Evolutionary conservation across 257 asterid genomes (phyloP), one percentile per base, ranked within the genome.

Genomic region (Lantana camara): DNA sequence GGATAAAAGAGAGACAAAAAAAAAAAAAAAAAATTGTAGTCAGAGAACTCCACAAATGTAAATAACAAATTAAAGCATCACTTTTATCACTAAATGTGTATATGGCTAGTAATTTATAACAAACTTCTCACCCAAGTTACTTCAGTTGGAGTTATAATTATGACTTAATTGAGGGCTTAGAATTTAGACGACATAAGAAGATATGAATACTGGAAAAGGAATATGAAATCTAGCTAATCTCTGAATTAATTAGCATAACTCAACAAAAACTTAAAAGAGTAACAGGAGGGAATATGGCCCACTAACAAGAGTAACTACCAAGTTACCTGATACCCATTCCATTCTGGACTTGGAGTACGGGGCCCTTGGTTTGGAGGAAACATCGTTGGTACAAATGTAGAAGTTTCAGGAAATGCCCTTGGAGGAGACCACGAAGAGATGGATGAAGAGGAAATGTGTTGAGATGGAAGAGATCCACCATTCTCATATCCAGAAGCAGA

Each of bases 261-360:
- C n/a, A n/a, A n/a, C n/a, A n/a, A n/a, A n/a, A n/a, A n/a, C n/a
- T 27, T 27, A 27, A 5, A 27, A 27, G 32, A 27, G 32, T 2
- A 27, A 27, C 2, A 21, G 15, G 3, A 49, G 55, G 30, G 0
- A 20, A 46, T 15, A 17, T 7, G 11, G 7, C 7, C 16, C 24
- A 17, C 52, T 46, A 10, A 2, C 19, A 46, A 44, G 45, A 56
- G 40, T 50, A 75, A 57, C n/a, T n/a, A n/a, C n/a, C 14, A 63
- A 47, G 40, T 32, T 83, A 93, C 97, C 95, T 87, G 87, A 77
- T 79, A 85, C 16, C 87, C 81, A 59, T 76, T 87, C 97, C 96
- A 85, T 21, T 90, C 94, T 11, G 85, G 68, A 69, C 64, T 81
- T 53, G 91, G 73, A 62, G 76, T 46, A 68, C 75, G 62, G 50